Evolutionary conservation across 805 yeast species (phyloP).

Genomic region (Saturnispora diversa): DNA sequence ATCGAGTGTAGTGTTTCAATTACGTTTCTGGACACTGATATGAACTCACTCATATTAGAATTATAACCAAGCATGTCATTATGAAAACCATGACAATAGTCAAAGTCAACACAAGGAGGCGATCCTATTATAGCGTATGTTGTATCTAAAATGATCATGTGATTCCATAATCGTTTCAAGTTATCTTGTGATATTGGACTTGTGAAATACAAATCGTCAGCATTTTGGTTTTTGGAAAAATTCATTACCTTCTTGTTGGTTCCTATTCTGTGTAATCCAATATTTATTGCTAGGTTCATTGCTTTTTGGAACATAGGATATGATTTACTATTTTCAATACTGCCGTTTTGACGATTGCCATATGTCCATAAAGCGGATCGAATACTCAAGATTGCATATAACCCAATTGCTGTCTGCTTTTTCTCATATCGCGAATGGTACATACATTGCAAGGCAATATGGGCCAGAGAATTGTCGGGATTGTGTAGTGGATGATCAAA

Average conservation of each 20-base stretch:
- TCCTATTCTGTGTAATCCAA: constrained; percentile 6
- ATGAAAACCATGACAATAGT: constrained; percentile 13
- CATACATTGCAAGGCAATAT: constrained; percentile 7
- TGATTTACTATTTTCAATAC: constrained; percentile 6
- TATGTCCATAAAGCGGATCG: constrained; percentile 2
- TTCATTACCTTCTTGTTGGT: not conserved
- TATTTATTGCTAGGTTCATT: not conserved
- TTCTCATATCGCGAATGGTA: constrained; percentile 3
- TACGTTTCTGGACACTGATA: not conserved
- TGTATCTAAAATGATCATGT: constrained; percentile 13
- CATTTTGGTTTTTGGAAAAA: not conserved
- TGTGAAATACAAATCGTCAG: constrained; percentile 2
- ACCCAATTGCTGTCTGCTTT: constrained; percentile 5
- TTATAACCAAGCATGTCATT: not conserved
- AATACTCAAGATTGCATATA: constrained; percentile 11
- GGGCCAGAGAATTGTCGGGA: constrained; percentile 3
- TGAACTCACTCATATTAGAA: not conserved
- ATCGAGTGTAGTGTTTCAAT: not conserved
- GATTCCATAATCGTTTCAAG: constrained; percentile 16
- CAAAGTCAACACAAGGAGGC: constrained; percentile 14
- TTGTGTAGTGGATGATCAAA: not conserved
- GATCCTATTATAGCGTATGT: constrained; percentile 10
- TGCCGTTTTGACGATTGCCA: constrained; percentile 1
- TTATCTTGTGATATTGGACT: constrained; percentile 8
- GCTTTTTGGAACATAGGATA: constrained; percentile 12